Evolutionary conservation across 192 early-diverging fungal species (phyloP).

Genomic region (Coemansia erecta): DNA sequence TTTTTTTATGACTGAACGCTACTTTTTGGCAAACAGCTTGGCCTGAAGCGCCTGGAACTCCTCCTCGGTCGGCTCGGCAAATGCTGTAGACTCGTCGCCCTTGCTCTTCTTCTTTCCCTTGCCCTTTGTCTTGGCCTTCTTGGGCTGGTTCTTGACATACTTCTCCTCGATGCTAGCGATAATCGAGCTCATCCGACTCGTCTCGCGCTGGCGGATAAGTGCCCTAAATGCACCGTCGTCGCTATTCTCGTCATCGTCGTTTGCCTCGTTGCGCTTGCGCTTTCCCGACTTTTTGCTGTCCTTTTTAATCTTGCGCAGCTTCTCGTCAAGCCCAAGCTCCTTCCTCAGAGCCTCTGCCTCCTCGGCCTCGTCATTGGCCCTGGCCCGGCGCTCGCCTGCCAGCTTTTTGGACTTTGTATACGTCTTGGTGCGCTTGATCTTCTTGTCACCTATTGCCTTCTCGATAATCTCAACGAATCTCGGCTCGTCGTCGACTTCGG

Average conservation of each 20-base stretch:
- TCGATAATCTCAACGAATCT: conserved; percentile 65
- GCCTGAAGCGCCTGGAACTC: conserved; percentile 64
- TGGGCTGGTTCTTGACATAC: conserved; percentile 26
- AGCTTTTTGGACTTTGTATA: conserved; percentile 59
- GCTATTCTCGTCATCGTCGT: conserved; percentile 17
- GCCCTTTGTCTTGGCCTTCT: conserved; percentile 18
- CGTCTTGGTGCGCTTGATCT: conserved; percentile 50
- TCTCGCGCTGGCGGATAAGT: conserved; percentile 57
- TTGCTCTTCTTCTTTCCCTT: conserved; percentile 11
- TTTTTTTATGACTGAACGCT: background rate
- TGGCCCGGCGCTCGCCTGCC: conserved; percentile 51
- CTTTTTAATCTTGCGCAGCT: conserved; percentile 49
- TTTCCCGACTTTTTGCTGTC: conserved; percentile 30
- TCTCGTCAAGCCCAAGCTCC: conserved; percentile 61
- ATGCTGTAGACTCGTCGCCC: conserved; percentile 1
- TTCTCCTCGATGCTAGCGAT: conserved; percentile 60
- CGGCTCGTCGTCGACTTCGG: conserved; percentile 62
- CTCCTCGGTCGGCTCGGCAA: conserved; percentile 57
- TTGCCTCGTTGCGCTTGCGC: conserved; percentile 13
- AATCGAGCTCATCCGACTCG: conserved; percentile 55
- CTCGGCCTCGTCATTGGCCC: conserved; percentile 61
- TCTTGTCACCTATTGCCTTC: conserved; percentile 59
- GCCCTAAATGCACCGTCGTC: conserved; percentile 51
- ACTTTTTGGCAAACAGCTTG: conserved; percentile 56
- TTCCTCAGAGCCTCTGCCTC: conserved; percentile 60